These are phyloP conservation scores for Neurospora sp. DNA, from an alignment of 495 filamentous ascomycete genomes.

Conservation along the genomic window DNA sequence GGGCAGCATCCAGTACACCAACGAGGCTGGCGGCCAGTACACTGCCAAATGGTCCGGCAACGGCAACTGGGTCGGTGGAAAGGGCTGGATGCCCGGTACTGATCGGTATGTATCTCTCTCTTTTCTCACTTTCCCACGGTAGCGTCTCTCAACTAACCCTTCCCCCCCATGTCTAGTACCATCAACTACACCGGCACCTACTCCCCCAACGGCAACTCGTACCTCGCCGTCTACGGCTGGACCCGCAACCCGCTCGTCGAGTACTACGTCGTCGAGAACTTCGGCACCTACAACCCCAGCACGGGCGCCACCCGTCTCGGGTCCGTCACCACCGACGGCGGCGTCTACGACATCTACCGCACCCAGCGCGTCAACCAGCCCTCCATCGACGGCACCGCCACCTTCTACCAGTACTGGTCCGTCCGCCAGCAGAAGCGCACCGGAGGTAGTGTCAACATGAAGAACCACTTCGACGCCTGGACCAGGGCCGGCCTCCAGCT, in stretches of 20 bases:
- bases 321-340: slow-evolving; percentile 47
- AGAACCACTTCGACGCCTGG: slow-evolving; percentile 60
- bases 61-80: slow-evolving; percentile 54
- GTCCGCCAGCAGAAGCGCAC: slow-evolving; percentile 41
- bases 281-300: slow-evolving; percentile 47
- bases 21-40: slow-evolving; percentile 46
- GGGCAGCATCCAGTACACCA: slow-evolving; percentile 45
- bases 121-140: slow-evolving; percentile 1
- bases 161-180: slow-evolving; percentile 16
- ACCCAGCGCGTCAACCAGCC: slow-evolving; percentile 49
- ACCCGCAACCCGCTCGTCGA: slow-evolving; percentile 47
- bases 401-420: slow-evolving; percentile 52
- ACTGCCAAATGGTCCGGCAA: slow-evolving; percentile 41
- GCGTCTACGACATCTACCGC: slow-evolving; percentile 54
- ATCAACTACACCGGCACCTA: slow-evolving; percentile 40
- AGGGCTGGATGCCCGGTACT: slow-evolving; percentile 50
- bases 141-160: slow-evolving; percentile 2
- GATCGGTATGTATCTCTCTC: slow-evolving; percentile 20
- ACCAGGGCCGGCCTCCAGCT: slow-evolving; percentile 36
- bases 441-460: slow-evolving; percentile 38
- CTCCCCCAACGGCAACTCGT: slow-evolving; percentile 28
- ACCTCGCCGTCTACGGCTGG: slow-evolving; percentile 54
- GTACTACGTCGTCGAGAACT: slow-evolving; percentile 53
- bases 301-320: slow-evolving; percentile 40
- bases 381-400: slow-evolving; percentile 45